Percentiles rank a stretch among this genome's conserved stretches.
Conservation (phyloP, 2,329 filamentous ascomycete species). For the Paecilomyces niveus region DNA sequence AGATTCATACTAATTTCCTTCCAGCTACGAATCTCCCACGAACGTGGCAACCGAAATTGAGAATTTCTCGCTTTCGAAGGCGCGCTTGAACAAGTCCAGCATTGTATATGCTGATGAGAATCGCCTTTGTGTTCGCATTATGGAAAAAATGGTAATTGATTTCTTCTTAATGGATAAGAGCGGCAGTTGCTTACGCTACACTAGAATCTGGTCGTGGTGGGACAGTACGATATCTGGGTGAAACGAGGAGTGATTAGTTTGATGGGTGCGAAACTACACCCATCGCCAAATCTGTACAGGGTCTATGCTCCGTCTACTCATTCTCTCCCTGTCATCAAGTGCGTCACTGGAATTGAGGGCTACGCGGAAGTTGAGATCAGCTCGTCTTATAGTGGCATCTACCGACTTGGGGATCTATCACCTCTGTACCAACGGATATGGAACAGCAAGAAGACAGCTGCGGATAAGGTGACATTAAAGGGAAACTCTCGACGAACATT, state of each 20-base stretch:
- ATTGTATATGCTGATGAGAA: slow-evolving; percentile 31
- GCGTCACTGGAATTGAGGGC: slow-evolving; percentile 32
- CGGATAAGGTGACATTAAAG: slow-evolving; percentile 25
- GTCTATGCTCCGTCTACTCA: slow-evolving; percentile 52
- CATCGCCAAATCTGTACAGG: slow-evolving; percentile 36
- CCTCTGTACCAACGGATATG: slow-evolving; percentile 50
- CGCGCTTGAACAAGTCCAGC: slow-evolving; percentile 26
- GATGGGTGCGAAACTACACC: slow-evolving; percentile 51
- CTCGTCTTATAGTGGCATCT: slow-evolving; percentile 39
- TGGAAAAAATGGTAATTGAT: slow-evolving; percentile 29
- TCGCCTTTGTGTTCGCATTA: slow-evolving; percentile 32
- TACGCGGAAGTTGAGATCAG: slow-evolving; percentile 43
- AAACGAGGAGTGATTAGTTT: slow-evolving; percentile 49
- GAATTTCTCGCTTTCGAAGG: slow-evolving; percentile 34
- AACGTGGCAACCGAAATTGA: slow-evolving; percentile 23
- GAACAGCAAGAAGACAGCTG: slow-evolving; percentile 31
- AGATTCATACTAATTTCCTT: slow-evolving; percentile 9
- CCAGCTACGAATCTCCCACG: slow-evolving; percentile 25
- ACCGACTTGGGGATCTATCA: slow-evolving; percentile 40
- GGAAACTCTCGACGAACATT: slow-evolving; percentile 29
- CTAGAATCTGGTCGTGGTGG: slow-evolving; percentile 39
- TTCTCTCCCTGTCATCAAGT: slow-evolving; percentile 48
- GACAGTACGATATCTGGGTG: slow-evolving; percentile 52
- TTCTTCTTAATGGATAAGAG: background rate
- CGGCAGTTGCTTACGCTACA: slow-evolving; percentile 10